Percentiles rank a stretch among this genome's conserved stretches.
Evolutionary conservation across 1,139 yeast species (phyloP).

Genomic region (Sugiyamaella japonica): DNA sequence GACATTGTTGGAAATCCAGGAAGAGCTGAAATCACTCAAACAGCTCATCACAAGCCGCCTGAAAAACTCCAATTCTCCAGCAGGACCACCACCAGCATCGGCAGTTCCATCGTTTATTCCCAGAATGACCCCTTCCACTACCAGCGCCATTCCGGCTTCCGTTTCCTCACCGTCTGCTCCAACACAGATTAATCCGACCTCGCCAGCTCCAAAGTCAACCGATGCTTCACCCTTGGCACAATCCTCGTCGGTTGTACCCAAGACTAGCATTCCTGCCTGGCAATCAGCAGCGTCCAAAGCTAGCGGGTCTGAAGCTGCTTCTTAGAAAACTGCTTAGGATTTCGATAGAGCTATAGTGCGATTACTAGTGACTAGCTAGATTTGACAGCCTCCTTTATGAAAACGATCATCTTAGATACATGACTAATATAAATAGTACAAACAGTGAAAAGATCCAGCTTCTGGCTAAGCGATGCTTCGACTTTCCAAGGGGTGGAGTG

Average conservation of each 20-base stretch:
- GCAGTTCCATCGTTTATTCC: slow-evolving; percentile 49
- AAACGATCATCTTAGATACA: too few species aligned
- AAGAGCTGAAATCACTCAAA: slow-evolving; percentile 67
- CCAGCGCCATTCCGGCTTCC: slow-evolving; percentile 4
- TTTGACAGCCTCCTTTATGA: too few species aligned
- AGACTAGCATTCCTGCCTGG: slow-evolving; percentile 66
- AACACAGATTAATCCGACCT: not conserved
- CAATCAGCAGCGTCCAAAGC: too few species aligned
- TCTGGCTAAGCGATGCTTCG: too few species aligned
- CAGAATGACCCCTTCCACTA: slow-evolving; percentile 23
- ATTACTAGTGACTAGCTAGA: too few species aligned
- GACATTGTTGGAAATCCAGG: slow-evolving; percentile 57
- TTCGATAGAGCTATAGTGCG: too few species aligned
- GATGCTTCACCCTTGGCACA: too few species aligned
- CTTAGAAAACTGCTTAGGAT: too few species aligned
- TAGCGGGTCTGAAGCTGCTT: slow-evolving; percentile 40
- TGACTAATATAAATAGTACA: too few species aligned
- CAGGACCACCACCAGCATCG: slow-evolving; percentile 30
- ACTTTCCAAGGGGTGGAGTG: too few species aligned
- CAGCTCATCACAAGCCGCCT: slow-evolving; percentile 58
- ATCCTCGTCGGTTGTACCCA: slow-evolving; percentile 31
- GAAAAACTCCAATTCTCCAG: slow-evolving; percentile 19
- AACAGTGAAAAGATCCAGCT: too few species aligned
- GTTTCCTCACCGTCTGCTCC: not conserved
- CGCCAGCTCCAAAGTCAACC: too few species aligned